These are phyloP conservation scores for Calonectria pseudoreteaudii DNA, from an alignment of 2,329 filamentous ascomycete genomes.

Conservation along the genomic window DNA sequence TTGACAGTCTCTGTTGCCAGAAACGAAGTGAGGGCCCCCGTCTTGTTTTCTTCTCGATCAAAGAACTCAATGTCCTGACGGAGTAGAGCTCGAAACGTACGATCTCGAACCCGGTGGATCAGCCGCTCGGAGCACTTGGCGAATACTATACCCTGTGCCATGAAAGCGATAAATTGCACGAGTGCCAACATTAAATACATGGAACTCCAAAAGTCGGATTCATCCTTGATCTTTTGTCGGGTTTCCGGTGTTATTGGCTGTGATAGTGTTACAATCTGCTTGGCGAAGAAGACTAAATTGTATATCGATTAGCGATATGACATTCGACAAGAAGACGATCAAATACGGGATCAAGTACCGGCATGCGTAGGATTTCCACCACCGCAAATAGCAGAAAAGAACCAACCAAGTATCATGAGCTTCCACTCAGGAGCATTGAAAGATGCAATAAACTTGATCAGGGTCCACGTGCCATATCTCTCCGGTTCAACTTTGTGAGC, in stretches of 20 bases:
- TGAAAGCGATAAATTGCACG: slow-evolving; percentile 77
- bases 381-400: slow-evolving; percentile 82
- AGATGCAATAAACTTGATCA: slow-evolving; percentile 82
- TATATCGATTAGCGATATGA: slow-evolving; percentile 43
- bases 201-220: slow-evolving; percentile 86
- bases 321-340: too few species aligned
- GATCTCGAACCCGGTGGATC: slow-evolving; percentile 84
- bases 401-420: slow-evolving; percentile 79
- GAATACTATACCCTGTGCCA: slow-evolving; percentile 78
- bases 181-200: slow-evolving; percentile 91
- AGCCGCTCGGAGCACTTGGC: slow-evolving; percentile 87
- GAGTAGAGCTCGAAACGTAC: slow-evolving; percentile 86
- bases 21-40: too few species aligned
- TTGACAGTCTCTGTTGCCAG: slow-evolving; percentile 90
- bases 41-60: too few species aligned
- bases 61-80: slow-evolving; percentile 91
- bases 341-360: slow-evolving; percentile 38
- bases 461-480: slow-evolving; percentile 77
- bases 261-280: slow-evolving; percentile 81
- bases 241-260: slow-evolving; percentile 60
- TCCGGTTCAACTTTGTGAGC: slow-evolving; percentile 61
- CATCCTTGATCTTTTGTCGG: slow-evolving; percentile 69
- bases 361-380: slow-evolving; percentile 77
- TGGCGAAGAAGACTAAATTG: slow-evolving; percentile 85
- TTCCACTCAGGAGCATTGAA: slow-evolving; percentile 83